Base-by-base conservation (phyloP, 164 flowering plant genomes). In the Euptelea pleiosperma region DNA sequence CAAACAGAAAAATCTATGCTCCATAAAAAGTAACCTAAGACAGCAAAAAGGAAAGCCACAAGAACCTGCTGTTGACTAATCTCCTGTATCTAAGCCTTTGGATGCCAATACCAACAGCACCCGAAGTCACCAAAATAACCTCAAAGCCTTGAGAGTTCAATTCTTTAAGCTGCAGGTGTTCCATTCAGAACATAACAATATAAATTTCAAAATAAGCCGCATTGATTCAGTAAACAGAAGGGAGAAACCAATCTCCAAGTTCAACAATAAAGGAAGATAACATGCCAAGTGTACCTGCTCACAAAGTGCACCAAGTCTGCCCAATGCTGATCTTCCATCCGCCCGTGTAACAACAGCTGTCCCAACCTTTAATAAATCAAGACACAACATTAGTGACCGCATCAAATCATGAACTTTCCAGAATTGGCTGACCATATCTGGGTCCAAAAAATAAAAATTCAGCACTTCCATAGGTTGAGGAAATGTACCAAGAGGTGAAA, bases 81-180 rank as follows among this genome's bases (percentile, higher is more conserved):
- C 53, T 82, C 67, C 99, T 72, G 72, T 80, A 91, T 73, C 78
- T 73, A 55, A 94, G 97, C 75, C 96, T 78, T 61, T 94, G 99
- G 14, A 96, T 96, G 37, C 99, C 99, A 59, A 77, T 84, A 51
- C 97, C 96, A 59, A 91, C 90, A 47, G 99, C 97, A 73, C 99
- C 99, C 21, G 97, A 94, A 8, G 96, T 70, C 57, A 94, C 99
- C 80, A 94, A 69, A 64, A 91, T 85, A 50, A 94, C 85, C 70
- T 94, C 96, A 70, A 59, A 84, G 30, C 89, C 91, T 55, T 69
- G 75, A 50, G 81, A 52, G 61, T 85, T 91, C 69, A 94, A 52
- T 50, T 87, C 91, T 62, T 89, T 82, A 43, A 91, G 60, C 99
- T 94, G 89, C 79, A 78, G 9, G 19, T 42, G 36, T 40, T 44